Base-by-base conservation (phyloP, 345 rosid species). In the Cardamine chenopodiifolia region DNA sequence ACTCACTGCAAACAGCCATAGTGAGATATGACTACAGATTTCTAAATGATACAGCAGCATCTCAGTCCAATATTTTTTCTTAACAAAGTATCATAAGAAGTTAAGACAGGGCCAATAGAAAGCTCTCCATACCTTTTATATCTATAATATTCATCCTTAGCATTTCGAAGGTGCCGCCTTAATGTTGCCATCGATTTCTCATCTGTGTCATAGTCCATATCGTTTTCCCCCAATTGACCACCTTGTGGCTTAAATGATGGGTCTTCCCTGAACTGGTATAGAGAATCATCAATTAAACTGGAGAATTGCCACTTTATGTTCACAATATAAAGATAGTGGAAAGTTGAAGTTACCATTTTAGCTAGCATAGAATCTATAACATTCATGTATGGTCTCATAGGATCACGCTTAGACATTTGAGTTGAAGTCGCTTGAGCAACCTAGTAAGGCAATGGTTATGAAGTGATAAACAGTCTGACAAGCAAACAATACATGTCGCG, bases 151-250 rank as follows among this genome's bases (percentile, higher is more conserved):
- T 85, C 87, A 77, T 92, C 98, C 62, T 93, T 87, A 73, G 99
- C 99, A 78, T 86, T 82, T 44, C 96, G 86, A 74, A 96, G 96
- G 86, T 96, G 91, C 60, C 97, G 95, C 76, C 99, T 88, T 54
- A 96, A 87, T 57, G 92, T 92, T 79, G 99, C 99, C 99, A 96
- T 96, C 22, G 99, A 89, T 81, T 92, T 96, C 78, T 88, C 98
- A 85, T 96, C 99, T 35, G 99, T 88, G 76, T 96, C 99, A 77
- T 90, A 96, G 80, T 96, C 98, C 99, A 96, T 96, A 76, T 96
- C 99, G 81, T 92, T 90, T 84, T 96, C 99, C 54, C 99, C 99
- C 80, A 96, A 58, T 73, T 84, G 87, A 44, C 99, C 99, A 74
- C 99, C 98, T 84, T 90, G 99, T 19, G 98, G 99, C 80, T 92